Evolutionary conservation across 2,329 filamentous ascomycete genomes (phyloP).

Genomic region (Xylaria sp.): DNA sequence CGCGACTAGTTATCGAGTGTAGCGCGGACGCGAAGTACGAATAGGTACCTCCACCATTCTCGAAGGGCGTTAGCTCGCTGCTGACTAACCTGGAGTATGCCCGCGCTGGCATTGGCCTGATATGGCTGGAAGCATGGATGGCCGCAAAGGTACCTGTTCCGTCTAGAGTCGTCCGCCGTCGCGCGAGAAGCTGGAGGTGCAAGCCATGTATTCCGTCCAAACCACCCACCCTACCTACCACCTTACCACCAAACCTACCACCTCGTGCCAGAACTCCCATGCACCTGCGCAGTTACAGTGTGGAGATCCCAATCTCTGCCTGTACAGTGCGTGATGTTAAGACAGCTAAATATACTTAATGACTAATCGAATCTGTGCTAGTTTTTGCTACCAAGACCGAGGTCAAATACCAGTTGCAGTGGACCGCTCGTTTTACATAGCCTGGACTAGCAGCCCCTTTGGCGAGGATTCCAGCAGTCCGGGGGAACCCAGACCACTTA

Average conservation of each 20-base stretch:
- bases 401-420: neutral
- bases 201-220: too few species aligned
- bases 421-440: conserved; percentile 4
- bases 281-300: neutral
- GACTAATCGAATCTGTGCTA: neutral
- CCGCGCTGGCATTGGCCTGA: neutral
- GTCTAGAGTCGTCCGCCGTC: too few species aligned
- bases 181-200: too few species aligned
- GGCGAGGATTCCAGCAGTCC: conserved; percentile 2
- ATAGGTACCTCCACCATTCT: neutral
- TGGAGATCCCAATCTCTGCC: neutral
- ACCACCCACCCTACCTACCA: too few species aligned
- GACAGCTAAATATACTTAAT: neutral
- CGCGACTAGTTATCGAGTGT: neutral
- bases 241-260: neutral
- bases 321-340: neutral
- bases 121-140: neutral
- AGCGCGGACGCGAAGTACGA: neutral
- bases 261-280: neutral
- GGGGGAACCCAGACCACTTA: neutral
- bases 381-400: neutral
- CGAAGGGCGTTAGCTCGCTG: neutral
- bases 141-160: too few species aligned
- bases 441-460: conserved; percentile 4
- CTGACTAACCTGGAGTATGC: too few species aligned